These are phyloP conservation scores for Mrakia frigida DNA, from an alignment of 768 basidiomycete species.

Conservation along the genomic window DNA sequence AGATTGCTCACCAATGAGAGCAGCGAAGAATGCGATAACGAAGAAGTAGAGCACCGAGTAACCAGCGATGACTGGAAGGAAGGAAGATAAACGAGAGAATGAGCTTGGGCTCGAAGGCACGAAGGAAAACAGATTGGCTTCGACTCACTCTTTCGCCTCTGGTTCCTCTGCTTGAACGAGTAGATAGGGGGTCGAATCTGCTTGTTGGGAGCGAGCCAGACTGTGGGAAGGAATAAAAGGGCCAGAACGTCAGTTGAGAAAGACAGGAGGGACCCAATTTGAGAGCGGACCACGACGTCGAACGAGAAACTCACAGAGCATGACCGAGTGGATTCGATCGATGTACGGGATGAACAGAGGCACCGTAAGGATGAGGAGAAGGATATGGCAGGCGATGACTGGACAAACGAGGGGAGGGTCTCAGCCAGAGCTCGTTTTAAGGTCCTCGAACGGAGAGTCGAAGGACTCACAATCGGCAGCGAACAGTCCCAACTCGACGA, in stretches of 20 bases:
- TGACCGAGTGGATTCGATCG: constrained; percentile 82
- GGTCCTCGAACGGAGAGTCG: background rate
- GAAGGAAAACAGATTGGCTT: too few species aligned
- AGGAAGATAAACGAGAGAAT: too few species aligned
- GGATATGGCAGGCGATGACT: constrained; percentile 46
- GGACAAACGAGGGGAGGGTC: background rate
- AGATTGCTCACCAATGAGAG: constrained; percentile 14
- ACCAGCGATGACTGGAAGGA: constrained; percentile 51
- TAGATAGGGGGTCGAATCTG: constrained; percentile 90
- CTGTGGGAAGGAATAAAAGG: constrained; percentile 53
- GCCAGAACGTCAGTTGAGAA: constrained; percentile 45
- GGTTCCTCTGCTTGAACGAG: constrained; percentile 79
- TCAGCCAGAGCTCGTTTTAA: background rate
- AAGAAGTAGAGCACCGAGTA: constrained; percentile 31
- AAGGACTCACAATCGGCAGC: constrained; percentile 63
- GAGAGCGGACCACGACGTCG: constrained; percentile 33
- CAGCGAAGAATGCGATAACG: constrained; percentile 31
- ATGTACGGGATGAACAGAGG: constrained; percentile 85
- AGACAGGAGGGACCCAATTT: constrained; percentile 64
- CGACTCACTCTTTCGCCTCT: constrained; percentile 63
- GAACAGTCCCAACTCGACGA: constrained; percentile 92
- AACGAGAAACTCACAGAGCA: constrained; percentile 64
- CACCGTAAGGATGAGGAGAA: constrained; percentile 84
- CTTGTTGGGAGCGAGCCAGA: constrained; percentile 92
- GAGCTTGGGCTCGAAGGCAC: too few species aligned